A percentile compares a stretch with the other conserved stretches of the same genome.
These are phyloP conservation scores for Sclerotinia nivalis DNA, from an alignment of 2,329 filamentous ascomycete species.

Conservation along the genomic window DNA sequence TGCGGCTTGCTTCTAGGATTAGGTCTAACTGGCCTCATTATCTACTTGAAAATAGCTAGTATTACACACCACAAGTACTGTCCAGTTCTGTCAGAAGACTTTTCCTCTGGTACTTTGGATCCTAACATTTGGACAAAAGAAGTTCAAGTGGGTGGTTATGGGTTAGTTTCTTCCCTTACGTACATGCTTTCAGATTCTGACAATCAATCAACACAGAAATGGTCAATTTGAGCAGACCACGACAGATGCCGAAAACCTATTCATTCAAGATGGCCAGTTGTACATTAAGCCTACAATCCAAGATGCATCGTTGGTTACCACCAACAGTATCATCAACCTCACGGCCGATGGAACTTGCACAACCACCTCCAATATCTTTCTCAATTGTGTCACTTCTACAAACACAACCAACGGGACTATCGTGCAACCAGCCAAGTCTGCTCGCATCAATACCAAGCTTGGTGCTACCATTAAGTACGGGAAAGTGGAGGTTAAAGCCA, in stretches of 20 bases:
- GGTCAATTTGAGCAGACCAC: conserved; percentile 82
- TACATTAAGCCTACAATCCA: conserved; percentile 78
- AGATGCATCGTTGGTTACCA: conserved; percentile 63
- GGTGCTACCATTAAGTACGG: conserved; percentile 78
- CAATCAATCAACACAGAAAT: conserved; percentile 53
- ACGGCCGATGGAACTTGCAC: conserved; percentile 62
- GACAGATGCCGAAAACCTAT: conserved; percentile 70
- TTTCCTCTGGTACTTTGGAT: conserved; percentile 36
- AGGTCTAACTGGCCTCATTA: conserved; percentile 63
- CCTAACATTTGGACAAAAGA: conserved; percentile 51
- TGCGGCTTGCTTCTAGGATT: conserved; percentile 70
- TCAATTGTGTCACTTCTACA: conserved; percentile 68
- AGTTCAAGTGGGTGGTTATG: conserved; percentile 46
- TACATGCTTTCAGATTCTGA: neutral
- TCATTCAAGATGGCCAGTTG: conserved; percentile 66
- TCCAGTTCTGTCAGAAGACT: conserved; percentile 56
- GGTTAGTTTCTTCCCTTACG: conserved; percentile 53
- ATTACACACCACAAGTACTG: conserved; percentile 77
- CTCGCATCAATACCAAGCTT: conserved; percentile 73
- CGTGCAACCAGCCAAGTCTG: conserved; percentile 75
- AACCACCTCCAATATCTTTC: conserved; percentile 56
- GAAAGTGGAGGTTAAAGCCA: conserved; percentile 76
- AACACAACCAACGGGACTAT: conserved; percentile 78
- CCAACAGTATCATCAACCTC: conserved; percentile 69
- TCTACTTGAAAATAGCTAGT: conserved; percentile 70